A percentile compares a stretch with the other conserved stretches of the same genome.
phyloP scores from a whole-genome alignment of 805 yeast genomes.

The Suhomyces vadensis region DNA sequence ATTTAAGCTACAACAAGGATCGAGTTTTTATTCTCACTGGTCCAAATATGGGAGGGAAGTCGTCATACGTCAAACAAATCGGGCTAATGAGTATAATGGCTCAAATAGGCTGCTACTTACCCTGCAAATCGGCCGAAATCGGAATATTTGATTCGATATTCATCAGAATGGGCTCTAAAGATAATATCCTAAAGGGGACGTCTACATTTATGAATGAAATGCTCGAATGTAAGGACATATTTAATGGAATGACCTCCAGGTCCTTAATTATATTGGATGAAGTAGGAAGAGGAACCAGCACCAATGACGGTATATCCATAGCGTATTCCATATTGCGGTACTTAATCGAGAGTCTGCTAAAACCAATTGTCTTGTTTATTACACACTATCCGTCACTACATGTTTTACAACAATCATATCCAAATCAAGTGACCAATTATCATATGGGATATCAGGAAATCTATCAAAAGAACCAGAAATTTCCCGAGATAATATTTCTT shows the following conservation, averaged over 20 bases:
- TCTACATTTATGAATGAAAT: conserved; percentile 84
- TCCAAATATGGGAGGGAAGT: conserved; percentile 88
- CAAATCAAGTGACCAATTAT: conserved; percentile 51
- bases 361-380: conserved; percentile 69
- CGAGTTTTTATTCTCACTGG: conserved; percentile 72
- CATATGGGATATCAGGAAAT: conserved; percentile 68
- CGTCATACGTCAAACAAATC: conserved; percentile 71
- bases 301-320: conserved; percentile 75
- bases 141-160: conserved; percentile 77
- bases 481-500: conserved; percentile 41
- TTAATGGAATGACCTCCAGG: conserved; percentile 50
- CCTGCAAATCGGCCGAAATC: conserved; percentile 59
- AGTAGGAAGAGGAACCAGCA: conserved; percentile 78
- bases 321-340: conserved; percentile 72
- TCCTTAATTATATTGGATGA: conserved; percentile 73
- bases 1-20: conserved; percentile 46
- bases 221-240: conserved; percentile 61
- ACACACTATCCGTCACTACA: conserved; percentile 80
- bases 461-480: conserved; percentile 27
- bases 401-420: conserved; percentile 44
- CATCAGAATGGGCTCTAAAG: conserved; percentile 85
- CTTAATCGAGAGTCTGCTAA: conserved; percentile 37
- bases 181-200: conserved; percentile 69
- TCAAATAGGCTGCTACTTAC: conserved; percentile 76
- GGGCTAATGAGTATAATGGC: conserved; percentile 72